These are phyloP conservation scores for Arthrinium puccinioides DNA, from an alignment of 2,329 filamentous ascomycete genomes.

Conservation along the genomic window DNA sequence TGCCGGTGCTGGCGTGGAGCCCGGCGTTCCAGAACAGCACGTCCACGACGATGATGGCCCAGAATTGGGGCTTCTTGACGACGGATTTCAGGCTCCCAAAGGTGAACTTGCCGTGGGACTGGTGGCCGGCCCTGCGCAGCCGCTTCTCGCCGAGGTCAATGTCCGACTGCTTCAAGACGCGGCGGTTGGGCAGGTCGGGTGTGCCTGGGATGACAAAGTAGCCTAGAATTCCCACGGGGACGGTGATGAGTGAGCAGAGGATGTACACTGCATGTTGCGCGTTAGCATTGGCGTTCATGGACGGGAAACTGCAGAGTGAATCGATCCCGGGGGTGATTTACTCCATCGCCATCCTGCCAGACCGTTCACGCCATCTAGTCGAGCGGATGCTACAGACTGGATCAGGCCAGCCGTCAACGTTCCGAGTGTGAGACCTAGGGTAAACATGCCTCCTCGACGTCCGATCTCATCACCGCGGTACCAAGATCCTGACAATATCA, in stretches of 20 bases:
- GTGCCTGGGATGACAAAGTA: constrained; percentile 44
- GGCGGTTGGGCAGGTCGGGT: constrained; percentile 12
- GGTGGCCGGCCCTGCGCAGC: constrained; percentile 31
- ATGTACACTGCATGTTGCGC: constrained; percentile 32
- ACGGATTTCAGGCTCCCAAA: constrained; percentile 23
- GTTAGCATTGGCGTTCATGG: not conserved
- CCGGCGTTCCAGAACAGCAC: constrained; percentile 50
- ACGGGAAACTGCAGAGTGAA: no score
- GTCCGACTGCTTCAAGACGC: constrained; percentile 25
- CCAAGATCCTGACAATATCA: constrained; percentile 32
- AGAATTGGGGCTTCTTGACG: constrained; percentile 36
- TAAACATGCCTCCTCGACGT: constrained; percentile 43
- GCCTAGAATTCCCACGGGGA: constrained; percentile 43
- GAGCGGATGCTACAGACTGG: constrained; percentile 31
- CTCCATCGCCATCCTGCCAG: constrained; percentile 46
- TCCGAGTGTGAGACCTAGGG: constrained; percentile 42
- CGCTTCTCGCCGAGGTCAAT: constrained; percentile 36
- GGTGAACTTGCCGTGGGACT: constrained; percentile 1
- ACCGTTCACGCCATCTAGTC: constrained; percentile 35
- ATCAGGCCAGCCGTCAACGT: constrained; percentile 45
- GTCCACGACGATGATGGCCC: constrained; percentile 40
- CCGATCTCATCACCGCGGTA: constrained; percentile 39
- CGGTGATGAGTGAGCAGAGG: constrained; percentile 45
- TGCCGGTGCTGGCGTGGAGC: constrained; percentile 35
- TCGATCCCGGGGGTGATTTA: not conserved